A percentile compares a stretch with the other conserved stretches of the same genome.
phyloP scores from a whole-genome alignment of 192 early-diverging fungal species.

The Backusella luteola region DNA sequence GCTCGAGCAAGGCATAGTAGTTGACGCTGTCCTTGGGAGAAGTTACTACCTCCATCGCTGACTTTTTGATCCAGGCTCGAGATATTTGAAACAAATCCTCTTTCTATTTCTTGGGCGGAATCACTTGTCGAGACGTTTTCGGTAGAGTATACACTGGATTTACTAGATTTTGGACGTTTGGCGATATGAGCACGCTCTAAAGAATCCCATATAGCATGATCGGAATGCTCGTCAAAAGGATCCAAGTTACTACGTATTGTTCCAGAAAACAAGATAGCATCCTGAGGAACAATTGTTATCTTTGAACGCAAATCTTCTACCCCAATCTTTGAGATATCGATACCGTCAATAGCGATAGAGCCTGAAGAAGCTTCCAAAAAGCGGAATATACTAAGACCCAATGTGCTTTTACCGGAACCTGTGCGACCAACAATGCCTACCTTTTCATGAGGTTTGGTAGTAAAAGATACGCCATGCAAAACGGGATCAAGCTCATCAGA shows the following conservation, averaged over 20 bases:
- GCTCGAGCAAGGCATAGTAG: constrained; percentile 79
- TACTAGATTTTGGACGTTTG: neutral
- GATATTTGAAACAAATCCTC: neutral
- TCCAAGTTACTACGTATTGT: constrained; percentile 81
- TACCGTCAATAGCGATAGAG: constrained; percentile 63
- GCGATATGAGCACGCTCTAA: constrained; percentile 22
- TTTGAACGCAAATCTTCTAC: constrained; percentile 67
- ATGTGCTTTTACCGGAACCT: constrained; percentile 73
- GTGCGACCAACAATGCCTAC: constrained; percentile 86
- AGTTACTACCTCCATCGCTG: constrained; percentile 71
- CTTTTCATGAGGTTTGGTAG: constrained; percentile 67
- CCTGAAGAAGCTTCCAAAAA: constrained; percentile 69
- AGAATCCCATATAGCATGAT: constrained; percentile 41
- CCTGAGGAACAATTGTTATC: constrained; percentile 78
- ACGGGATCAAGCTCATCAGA: constrained; percentile 48
- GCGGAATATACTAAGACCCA: constrained; percentile 69
- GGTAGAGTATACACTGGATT: neutral
- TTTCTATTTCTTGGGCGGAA: neutral
- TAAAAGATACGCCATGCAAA: constrained; percentile 40
- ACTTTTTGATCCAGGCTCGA: constrained; percentile 44
- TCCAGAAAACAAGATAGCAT: constrained; percentile 66
- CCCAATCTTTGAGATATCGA: constrained; percentile 69
- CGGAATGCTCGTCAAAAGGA: constrained; percentile 67
- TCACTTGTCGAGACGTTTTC: neutral
- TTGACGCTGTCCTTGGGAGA: constrained; percentile 83